Evolutionary conservation across 768 basidiomycete genomes (phyloP).

Genomic region (Psilocybe sp.): DNA sequence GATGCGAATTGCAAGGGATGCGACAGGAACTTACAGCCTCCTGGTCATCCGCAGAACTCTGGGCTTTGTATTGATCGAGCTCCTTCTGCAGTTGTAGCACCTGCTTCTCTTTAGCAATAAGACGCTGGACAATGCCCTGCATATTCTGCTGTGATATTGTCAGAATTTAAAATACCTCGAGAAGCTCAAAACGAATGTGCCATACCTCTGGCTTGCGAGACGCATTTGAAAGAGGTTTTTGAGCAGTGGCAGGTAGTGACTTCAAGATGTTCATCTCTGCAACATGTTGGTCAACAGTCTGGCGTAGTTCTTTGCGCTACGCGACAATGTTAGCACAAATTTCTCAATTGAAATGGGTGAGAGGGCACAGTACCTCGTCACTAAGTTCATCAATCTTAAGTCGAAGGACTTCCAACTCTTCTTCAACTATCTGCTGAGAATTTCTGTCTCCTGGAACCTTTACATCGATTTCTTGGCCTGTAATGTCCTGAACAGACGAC

Average conservation of each 20-base stretch:
- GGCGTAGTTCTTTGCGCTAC: slow-evolving; percentile 50
- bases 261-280: slow-evolving; percentile 68
- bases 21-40: slow-evolving; percentile 50
- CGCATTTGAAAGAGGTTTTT: slow-evolving; percentile 34
- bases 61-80: slow-evolving; percentile 57
- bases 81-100: slow-evolving; percentile 72
- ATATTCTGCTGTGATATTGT: slow-evolving; percentile 42
- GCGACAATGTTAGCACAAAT: slow-evolving; percentile 1
- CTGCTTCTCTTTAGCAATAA: slow-evolving; percentile 85
- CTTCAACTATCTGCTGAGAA: slow-evolving; percentile 43
- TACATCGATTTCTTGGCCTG: slow-evolving; percentile 60
- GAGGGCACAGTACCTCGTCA: slow-evolving; percentile 49
- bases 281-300: slow-evolving; percentile 58
- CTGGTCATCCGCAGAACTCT: slow-evolving; percentile 52
- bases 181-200: neutral
- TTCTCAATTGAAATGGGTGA: neutral
- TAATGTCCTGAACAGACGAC: slow-evolving; percentile 61
- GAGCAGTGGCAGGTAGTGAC: slow-evolving; percentile 39
- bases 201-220: slow-evolving; percentile 56
- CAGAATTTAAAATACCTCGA: slow-evolving; percentile 1
- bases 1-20: neutral
- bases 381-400: slow-evolving; percentile 59
- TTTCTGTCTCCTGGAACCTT: slow-evolving; percentile 35
- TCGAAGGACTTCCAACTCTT: slow-evolving; percentile 61
- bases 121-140: slow-evolving; percentile 73